phyloP scores from a whole-genome alignment of 179 eudicot species.

The Beta macrorhiza region DNA sequence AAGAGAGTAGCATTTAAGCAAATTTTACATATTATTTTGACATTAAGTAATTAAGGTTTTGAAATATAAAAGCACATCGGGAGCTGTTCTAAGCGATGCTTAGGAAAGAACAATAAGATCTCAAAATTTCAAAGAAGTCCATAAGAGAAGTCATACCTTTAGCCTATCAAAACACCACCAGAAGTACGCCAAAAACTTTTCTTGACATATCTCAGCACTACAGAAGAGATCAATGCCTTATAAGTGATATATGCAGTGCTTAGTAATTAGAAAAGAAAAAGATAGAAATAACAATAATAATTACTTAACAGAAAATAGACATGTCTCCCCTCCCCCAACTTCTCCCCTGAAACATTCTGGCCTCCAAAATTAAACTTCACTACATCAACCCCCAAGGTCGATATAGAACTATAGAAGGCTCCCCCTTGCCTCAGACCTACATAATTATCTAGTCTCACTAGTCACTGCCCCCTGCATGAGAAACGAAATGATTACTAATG shows the following conservation, averaged over 20 bases:
- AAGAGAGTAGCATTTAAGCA: neutral
- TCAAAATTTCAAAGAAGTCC: neutral
- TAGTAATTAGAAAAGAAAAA: neutral
- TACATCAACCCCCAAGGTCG: neutral
- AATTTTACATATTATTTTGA: neutral
- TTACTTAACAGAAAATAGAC: no score
- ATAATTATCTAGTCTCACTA: neutral
- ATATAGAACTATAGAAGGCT: neutral
- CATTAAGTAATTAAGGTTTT: neutral
- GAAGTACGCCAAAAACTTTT: constrained; percentile 91
- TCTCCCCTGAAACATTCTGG: neutral
- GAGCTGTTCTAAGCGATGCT: neutral
- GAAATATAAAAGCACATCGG: neutral
- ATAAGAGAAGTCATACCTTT: constrained; percentile 50
- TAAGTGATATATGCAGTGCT: constrained; percentile 7
- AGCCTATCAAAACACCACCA: constrained; percentile 97
- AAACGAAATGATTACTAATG: neutral
- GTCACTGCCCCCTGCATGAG: neutral
- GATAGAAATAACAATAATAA: no score
- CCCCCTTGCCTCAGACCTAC: neutral
- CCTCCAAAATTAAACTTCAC: neutral
- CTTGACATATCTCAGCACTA: constrained; percentile 74
- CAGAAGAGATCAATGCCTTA: constrained; percentile 33
- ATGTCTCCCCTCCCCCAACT: no score
- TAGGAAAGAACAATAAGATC: neutral